Conservation (phyloP, 1,284 basidiomycete species). For the Anthracocystis walkeri region DNA sequence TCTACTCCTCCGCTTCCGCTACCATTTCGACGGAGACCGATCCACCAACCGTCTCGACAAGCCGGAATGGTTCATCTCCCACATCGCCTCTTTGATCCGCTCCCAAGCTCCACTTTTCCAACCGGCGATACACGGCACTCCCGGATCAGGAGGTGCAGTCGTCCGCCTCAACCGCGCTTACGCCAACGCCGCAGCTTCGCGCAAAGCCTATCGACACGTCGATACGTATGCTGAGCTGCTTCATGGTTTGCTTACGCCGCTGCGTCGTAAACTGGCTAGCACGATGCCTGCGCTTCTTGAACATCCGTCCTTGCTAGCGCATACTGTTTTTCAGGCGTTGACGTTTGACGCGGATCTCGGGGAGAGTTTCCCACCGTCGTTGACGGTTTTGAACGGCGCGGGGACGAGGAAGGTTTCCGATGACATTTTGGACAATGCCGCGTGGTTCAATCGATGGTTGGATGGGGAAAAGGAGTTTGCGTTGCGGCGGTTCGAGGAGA, state of each 20-base stretch:
- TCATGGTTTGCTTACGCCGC: slow-evolving; percentile 54
- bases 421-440: slow-evolving; percentile 81
- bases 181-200: slow-evolving; percentile 81
- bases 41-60: slow-evolving; percentile 91
- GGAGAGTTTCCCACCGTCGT: slow-evolving; percentile 41
- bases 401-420: slow-evolving; percentile 71
- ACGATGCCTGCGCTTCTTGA: slow-evolving; percentile 79
- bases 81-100: slow-evolving; percentile 78
- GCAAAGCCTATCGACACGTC: slow-evolving; percentile 70
- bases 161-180: slow-evolving; percentile 16
- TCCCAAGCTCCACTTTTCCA: slow-evolving; percentile 76
- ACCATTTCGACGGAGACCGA: slow-evolving; percentile 89
- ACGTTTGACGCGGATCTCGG: slow-evolving; percentile 85
- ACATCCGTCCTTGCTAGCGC: slow-evolving; percentile 87
- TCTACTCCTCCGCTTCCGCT: slow-evolving; percentile 88
- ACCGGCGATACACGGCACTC: slow-evolving; percentile 68
- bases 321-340: slow-evolving; percentile 92
- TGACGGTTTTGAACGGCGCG: slow-evolving; percentile 43
- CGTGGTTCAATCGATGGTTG: slow-evolving; percentile 92
- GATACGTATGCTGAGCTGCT: slow-evolving; percentile 62
- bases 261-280: slow-evolving; percentile 57
- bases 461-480: slow-evolving; percentile 74
- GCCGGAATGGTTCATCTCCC: slow-evolving; percentile 97
- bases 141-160: slow-evolving; percentile 23
- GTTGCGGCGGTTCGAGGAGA: slow-evolving; percentile 82